Conservation (phyloP, 2,329 filamentous ascomycete genomes). For the Colletotrichum sp. region DNA sequence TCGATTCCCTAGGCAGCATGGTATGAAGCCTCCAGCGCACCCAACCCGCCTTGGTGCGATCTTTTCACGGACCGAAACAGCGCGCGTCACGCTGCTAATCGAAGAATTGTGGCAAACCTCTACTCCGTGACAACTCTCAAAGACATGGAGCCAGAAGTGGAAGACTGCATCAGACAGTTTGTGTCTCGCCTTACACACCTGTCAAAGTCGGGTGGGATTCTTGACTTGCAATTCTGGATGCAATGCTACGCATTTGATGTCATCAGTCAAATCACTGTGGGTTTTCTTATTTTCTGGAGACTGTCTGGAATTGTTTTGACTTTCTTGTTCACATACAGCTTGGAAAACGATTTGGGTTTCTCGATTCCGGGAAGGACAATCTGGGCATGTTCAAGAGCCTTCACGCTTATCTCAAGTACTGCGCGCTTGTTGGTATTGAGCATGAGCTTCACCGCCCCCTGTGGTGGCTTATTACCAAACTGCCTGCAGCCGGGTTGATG, state of each 20-base stretch:
- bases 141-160: neutral
- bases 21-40: neutral
- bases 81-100: neutral
- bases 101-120: neutral
- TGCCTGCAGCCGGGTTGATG: neutral
- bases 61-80: neutral
- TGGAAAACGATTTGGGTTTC: neutral
- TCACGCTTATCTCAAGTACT: neutral
- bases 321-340: neutral
- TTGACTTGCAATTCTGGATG: neutral
- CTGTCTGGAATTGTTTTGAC: neutral
- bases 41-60: neutral
- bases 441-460: neutral
- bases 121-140: neutral
- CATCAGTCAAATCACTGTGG: neutral
- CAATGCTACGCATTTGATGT: neutral
- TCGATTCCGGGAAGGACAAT: neutral
- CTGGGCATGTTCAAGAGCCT: neutral
- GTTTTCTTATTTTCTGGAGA: neutral
- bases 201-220: neutral
- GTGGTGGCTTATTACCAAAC: neutral
- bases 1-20: neutral
- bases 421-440: neutral
- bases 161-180: neutral
- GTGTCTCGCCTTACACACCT: neutral